Percentiles rank a stretch among this genome's conserved stretches.
phyloP scores from a whole-genome alignment of 1,139 yeast species.

The Scheffersomyces illinoinensis region DNA sequence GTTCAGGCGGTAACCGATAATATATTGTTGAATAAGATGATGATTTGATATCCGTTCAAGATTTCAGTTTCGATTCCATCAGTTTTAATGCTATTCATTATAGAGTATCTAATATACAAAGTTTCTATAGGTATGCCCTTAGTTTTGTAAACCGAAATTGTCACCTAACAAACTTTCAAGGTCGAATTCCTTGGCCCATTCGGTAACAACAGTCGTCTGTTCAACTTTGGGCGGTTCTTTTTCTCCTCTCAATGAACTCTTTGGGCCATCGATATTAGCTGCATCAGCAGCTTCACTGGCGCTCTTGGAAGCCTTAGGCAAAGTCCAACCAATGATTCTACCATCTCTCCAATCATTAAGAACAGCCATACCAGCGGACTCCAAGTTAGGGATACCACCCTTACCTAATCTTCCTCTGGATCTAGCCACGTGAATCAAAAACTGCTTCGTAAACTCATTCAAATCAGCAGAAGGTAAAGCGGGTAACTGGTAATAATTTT shows the following conservation, averaged over 20 bases:
- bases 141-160: constrained; percentile 26
- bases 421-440: constrained; percentile 91
- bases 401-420: constrained; percentile 87
- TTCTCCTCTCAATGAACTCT: constrained; percentile 46
- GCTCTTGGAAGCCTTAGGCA: constrained; percentile 67
- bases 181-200: constrained; percentile 95
- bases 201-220: constrained; percentile 78
- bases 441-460: constrained; percentile 73
- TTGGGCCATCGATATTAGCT: constrained; percentile 34
- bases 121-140: neutral
- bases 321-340: constrained; percentile 85
- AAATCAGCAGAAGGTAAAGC: constrained; percentile 69
- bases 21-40: neutral
- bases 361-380: constrained; percentile 79
- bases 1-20: no score
- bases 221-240: constrained; percentile 58
- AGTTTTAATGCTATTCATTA: neutral
- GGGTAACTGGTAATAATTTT: constrained; percentile 73
- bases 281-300: constrained; percentile 26
- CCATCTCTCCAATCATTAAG: constrained; percentile 98
- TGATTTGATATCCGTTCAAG: neutral
- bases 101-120: neutral
- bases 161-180: constrained; percentile 72
- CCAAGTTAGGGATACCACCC: constrained; percentile 90
- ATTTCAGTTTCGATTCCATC: neutral